phyloP scores from a whole-genome alignment of 495 filamentous ascomycete species.

The Usnea hakonensis region DNA sequence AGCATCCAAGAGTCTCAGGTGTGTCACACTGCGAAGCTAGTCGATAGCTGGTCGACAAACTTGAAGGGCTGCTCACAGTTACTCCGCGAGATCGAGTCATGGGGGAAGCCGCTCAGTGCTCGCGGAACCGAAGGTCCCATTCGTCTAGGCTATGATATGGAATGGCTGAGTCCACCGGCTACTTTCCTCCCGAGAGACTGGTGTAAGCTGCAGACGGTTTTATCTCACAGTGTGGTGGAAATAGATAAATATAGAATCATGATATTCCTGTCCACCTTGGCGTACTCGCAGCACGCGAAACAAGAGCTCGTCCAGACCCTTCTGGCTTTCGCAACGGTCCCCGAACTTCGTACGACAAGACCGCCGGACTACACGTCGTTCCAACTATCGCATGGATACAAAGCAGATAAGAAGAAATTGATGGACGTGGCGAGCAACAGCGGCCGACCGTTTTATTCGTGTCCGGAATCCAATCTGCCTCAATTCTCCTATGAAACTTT shows the following conservation, averaged over 20 bases:
- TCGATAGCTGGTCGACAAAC: neutral
- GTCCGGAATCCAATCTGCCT: constrained; percentile 16
- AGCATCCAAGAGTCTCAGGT: constrained; percentile 16
- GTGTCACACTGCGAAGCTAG: constrained; percentile 6
- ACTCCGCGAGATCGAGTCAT: neutral
- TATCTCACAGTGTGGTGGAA: constrained; percentile 12
- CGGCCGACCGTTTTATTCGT: constrained; percentile 14
- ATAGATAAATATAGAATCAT: constrained; percentile 32
- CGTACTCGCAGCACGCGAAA: constrained; percentile 25
- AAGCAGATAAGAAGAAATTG: constrained; percentile 10
- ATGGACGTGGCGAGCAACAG: constrained; percentile 5
- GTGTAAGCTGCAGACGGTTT: constrained; percentile 26
- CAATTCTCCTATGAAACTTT: constrained; percentile 12
- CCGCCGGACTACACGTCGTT: constrained; percentile 10
- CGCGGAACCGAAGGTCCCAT: neutral
- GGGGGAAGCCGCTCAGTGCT: neutral
- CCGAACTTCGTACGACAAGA: constrained; percentile 21
- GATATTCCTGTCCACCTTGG: constrained; percentile 35
- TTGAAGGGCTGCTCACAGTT: neutral
- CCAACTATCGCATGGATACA: constrained; percentile 17
- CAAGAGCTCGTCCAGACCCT: constrained; percentile 30
- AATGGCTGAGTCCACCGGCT: neutral
- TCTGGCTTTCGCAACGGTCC: constrained; percentile 29
- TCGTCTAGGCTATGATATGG: neutral
- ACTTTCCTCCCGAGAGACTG: neutral